Evolutionary conservation across 139 green algal species (phyloP).

Genomic region (Chlorella sp.): DNA sequence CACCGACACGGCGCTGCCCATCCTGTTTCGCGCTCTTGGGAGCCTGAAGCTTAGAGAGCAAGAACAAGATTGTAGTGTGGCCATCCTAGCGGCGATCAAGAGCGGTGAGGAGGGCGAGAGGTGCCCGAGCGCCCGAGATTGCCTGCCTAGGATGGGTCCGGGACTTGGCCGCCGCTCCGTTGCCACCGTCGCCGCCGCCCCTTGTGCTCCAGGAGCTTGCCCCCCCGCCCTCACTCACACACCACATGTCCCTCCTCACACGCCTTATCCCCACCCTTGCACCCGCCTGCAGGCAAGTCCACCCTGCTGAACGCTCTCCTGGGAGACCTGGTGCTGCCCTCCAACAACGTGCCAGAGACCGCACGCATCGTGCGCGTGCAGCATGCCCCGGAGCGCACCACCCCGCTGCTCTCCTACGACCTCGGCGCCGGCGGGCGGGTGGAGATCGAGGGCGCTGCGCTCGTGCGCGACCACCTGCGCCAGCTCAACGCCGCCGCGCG

Average conservation of each 20-base stretch:
- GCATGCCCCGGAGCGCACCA: conserved; percentile 27
- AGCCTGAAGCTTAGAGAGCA: conserved; percentile 40
- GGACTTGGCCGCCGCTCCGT: background rate
- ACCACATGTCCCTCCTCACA: too few species aligned
- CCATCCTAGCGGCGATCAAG: conserved; percentile 70
- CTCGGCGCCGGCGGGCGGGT: background rate
- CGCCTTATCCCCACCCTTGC: background rate
- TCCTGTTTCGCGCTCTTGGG: background rate
- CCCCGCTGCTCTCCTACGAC: background rate
- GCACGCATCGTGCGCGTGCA: conserved; percentile 59
- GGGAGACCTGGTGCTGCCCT: conserved; percentile 61
- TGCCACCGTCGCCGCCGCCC: too few species aligned
- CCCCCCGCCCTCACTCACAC: background rate
- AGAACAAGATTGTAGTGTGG: conserved; percentile 49
- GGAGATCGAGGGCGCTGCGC: background rate
- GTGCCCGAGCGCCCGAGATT: too few species aligned
- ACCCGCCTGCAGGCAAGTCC: conserved; percentile 67
- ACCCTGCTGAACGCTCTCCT: conserved; percentile 78
- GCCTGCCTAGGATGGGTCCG: background rate
- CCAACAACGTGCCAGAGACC: conserved; percentile 79
- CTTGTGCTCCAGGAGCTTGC: background rate
- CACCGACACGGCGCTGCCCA: background rate
- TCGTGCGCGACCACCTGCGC: conserved; percentile 53
- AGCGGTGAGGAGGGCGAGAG: conserved; percentile 31
- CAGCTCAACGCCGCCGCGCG: conserved; percentile 62